Evolutionary conservation across 495 filamentous ascomycete species (phyloP).

Genomic region (Hypoxylon lenormandii): DNA sequence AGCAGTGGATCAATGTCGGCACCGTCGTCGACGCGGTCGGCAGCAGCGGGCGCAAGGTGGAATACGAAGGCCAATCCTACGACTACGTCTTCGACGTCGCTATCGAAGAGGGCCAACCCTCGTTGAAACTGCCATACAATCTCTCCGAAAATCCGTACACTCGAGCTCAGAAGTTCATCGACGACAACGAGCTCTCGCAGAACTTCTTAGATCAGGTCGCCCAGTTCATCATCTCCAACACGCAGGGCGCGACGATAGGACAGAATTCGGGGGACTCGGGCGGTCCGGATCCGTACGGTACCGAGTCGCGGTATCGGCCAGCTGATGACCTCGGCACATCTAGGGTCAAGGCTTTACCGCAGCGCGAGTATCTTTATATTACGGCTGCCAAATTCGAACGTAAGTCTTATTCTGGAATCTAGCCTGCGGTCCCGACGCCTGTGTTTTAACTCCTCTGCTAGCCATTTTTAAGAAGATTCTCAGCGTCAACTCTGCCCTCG

Average conservation of each 20-base stretch:
- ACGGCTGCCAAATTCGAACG: constrained; percentile 60
- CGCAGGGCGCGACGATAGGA: constrained; percentile 84
- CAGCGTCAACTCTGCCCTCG: constrained; percentile 75
- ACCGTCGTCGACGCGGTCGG: constrained; percentile 91
- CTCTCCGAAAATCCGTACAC: constrained; percentile 92
- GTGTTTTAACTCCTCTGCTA: constrained; percentile 63
- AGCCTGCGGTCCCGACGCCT: constrained; percentile 39
- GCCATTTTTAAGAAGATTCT: constrained; percentile 78
- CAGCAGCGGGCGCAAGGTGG: constrained; percentile 76
- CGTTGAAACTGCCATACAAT: constrained; percentile 94
- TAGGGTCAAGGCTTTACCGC: constrained; percentile 76
- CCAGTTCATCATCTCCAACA: constrained; percentile 91
- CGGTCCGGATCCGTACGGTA: constrained; percentile 77
- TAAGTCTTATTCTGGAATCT: constrained; percentile 28
- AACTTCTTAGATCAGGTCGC: constrained; percentile 92
- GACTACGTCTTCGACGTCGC: constrained; percentile 99
- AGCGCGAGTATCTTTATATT: constrained; percentile 84
- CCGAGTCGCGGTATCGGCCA: constrained; percentile 80
- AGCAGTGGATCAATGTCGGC: constrained; percentile 84
- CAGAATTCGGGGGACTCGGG: constrained; percentile 56
- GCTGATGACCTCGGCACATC: constrained; percentile 60
- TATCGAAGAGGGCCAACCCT: constrained; percentile 93
- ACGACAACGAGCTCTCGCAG: constrained; percentile 89
- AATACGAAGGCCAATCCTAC: constrained; percentile 87
- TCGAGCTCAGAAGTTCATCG: constrained; percentile 89